These are phyloP conservation scores for Calvatia gigantea DNA, from an alignment of 768 basidiomycete genomes.

Conservation along the genomic window DNA sequence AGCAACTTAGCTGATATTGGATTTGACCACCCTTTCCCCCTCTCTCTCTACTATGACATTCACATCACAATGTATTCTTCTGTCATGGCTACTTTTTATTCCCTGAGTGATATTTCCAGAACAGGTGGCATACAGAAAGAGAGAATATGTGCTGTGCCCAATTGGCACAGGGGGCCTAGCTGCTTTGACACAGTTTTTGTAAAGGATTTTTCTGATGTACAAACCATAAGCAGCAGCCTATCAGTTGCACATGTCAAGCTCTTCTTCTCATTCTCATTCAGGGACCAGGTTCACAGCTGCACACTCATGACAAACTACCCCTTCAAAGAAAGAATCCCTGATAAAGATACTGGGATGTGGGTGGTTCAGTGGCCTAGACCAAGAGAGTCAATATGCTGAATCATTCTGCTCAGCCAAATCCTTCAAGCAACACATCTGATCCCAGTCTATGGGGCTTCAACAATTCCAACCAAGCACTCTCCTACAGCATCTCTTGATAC, in stretches of 20 bases:
- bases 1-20: too few relatives aligned
- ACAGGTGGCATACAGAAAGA: background rate
- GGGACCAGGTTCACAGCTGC: background rate
- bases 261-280: background rate
- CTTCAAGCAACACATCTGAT: background rate
- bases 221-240: background rate
- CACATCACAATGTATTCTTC: background rate
- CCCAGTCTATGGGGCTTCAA: conserved; percentile 17
- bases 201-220: too few relatives aligned
- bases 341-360: conserved; percentile 1
- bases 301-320: conserved; percentile 2
- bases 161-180: background rate
- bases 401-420: background rate
- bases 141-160: background rate
- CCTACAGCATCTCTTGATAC: conserved; percentile 1
- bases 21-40: too few relatives aligned
- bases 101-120: too few relatives aligned
- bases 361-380: background rate
- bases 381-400: background rate
- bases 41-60: too few relatives aligned
- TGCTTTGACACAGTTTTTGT: background rate
- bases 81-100: background rate
- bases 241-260: background rate
- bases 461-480: conserved; percentile 18
- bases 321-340: background rate